Evolutionary conservation across 164 flowering plant genomes (phyloP), one percentile per base, ranked within the genome.

Genomic region (Annona cherimola): DNA sequence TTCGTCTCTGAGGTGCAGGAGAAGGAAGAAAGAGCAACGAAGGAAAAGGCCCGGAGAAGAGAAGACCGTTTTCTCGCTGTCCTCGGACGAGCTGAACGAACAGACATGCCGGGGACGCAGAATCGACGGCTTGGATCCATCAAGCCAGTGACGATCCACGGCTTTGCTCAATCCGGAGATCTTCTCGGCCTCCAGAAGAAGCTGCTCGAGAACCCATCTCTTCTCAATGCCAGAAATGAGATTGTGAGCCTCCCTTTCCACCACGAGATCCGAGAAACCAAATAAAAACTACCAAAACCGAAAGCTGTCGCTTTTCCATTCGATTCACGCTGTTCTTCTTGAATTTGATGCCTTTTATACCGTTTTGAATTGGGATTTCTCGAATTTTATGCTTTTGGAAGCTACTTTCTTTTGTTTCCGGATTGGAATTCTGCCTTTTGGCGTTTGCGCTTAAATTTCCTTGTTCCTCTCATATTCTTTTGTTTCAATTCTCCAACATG

Each of bases 91-190:
- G 40, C 26, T 5, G 26, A 45, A 45, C 71, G 46, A 55, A 83
- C n/a, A 59, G 73, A 60, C 63, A 85, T 87, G 85, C 76, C 79
- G 65, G 78, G 63, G 63, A 19, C 71, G 20, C 84, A 72, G 69
- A 86, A 82, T 76, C 88, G 68, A 39, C 83, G 90, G 62, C 70
- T 85, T 16, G 87, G 92, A 84, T 83, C 90, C 73, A 76, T 89
- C 57, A 87, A 77, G 73, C 84, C 86, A 5, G 70, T 75, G 61
- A 87, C 96, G 76, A 79, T 93, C 50, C 99, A 96, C 76, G 85
- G 81, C 69, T 84, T 46, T 72, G 97, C 98, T 1, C 96, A 88
- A 70, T 81, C 87, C 3, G 99, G 97, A 4, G 96, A 96, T 84
- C 84, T 93, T 69, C 9, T 70, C 55, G 76, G 75, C 39, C 77